phyloP scores from a whole-genome alignment of 208 protist species.

The Leishmania martiniquensis region DNA sequence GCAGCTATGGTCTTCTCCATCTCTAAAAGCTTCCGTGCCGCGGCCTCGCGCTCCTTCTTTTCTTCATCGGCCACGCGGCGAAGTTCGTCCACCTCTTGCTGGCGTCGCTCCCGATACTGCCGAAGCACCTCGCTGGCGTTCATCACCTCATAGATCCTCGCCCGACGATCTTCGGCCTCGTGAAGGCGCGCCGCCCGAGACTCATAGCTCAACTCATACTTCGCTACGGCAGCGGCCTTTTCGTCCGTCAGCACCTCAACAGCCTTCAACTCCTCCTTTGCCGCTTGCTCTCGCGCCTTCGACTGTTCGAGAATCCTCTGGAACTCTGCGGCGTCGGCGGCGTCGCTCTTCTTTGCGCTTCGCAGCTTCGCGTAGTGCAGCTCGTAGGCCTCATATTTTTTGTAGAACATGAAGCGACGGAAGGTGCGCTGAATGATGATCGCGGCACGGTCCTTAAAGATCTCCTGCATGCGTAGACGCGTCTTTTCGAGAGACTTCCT shows the following conservation, averaged over 20 bases:
- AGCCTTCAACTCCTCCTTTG: constrained; percentile 26
- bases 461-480: constrained; percentile 20
- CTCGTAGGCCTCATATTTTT: constrained; percentile 49
- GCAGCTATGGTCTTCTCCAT: constrained; percentile 50
- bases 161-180: constrained; percentile 36
- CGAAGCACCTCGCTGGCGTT: constrained; percentile 38
- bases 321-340: constrained; percentile 22
- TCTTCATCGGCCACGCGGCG: constrained; percentile 21
- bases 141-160: constrained; percentile 34
- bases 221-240: constrained; percentile 29
- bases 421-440: constrained; percentile 67
- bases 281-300: constrained; percentile 34
- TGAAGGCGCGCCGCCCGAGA: constrained; percentile 27
- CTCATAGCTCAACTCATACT: constrained; percentile 21
- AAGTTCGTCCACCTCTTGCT: constrained; percentile 17
- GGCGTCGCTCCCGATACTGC: constrained; percentile 23
- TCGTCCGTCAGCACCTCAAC: constrained; percentile 25
- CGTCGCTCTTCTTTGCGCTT: constrained; percentile 9
- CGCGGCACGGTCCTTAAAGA: constrained; percentile 46
- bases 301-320: constrained; percentile 33
- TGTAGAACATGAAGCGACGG: constrained; percentile 39
- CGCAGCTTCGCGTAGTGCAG: constrained; percentile 45
- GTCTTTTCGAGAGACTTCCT: constrained; percentile 41
- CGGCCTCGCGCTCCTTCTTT: constrained; percentile 22
- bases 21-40: constrained; percentile 27